Base-by-base conservation (phyloP, 2,329 filamentous ascomycete genomes). In the Colletotrichum sp. region DNA sequence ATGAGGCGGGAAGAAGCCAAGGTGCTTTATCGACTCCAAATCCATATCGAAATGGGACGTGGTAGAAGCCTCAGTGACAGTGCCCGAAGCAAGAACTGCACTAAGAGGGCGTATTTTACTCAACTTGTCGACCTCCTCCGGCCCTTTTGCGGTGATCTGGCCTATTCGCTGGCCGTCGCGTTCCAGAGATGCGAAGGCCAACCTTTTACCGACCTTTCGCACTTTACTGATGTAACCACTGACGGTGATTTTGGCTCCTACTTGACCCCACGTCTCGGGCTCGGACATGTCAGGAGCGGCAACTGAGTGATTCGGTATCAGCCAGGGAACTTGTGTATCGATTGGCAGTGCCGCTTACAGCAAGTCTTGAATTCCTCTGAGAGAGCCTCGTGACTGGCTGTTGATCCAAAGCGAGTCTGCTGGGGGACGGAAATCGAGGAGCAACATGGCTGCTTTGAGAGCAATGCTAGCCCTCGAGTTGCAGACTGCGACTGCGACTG, bases 1-100 rank as follows among this genome's bases (percentile, higher is more conserved):
- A 77, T 96, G 92, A 59, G 91, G 90, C 1, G 94, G 92, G 71
- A 98, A 95, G 1, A 90, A 85, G 79, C 96, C 96, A 6, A 98
- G 88, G 67, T 91, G 89, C 59, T 91, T 87, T 10, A 98, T 89
- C 5, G 89, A 88, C 63, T 90, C 86, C 22, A 96, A 84, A 7
- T 89, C 87, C 66, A 97, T 84, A 79, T 96, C 93, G 75, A 92
- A 81, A 5, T 76, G 76, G 13, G 64, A 63, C 2, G 59, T 4
- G 6, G 34, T 65, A 24, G 71, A 75, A 15, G 32, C 28, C 6
- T 67, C 26, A 5, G 77, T 77, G 26, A 75, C 74, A 13, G 71
- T 57, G 26, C 90, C 89, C 0, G 83, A 84, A 9, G 91, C 85
- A 16, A 86, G 80, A 2, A 93, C 90, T 3, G 92, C 88, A 68